A percentile compares a stretch with the other conserved stretches of the same genome.
These are phyloP conservation scores for Acer campestre DNA, from an alignment of 345 rosid species.

Conservation along the genomic window DNA sequence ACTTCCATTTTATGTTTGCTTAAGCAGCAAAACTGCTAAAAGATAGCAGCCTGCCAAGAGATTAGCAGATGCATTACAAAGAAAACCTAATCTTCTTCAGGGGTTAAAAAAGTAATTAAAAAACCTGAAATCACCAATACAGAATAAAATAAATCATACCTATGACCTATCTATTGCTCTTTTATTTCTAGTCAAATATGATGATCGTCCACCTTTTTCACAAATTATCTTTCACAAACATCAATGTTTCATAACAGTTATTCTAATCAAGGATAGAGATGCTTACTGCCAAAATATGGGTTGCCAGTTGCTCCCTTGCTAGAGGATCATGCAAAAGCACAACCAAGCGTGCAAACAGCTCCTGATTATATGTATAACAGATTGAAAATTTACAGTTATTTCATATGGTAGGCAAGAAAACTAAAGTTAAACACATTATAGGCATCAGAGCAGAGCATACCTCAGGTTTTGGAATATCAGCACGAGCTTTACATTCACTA, in stretches of 20 bases:
- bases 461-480: slow-evolving; percentile 89
- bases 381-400: slow-evolving; percentile 14
- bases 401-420: slow-evolving; percentile 16
- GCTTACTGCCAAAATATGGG: slow-evolving; percentile 90
- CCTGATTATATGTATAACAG: slow-evolving; percentile 51
- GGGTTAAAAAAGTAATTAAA: slow-evolving; percentile 6
- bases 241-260: not conserved
- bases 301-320: slow-evolving; percentile 80
- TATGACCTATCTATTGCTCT: slow-evolving; percentile 5
- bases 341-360: slow-evolving; percentile 87
- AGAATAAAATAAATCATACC: slow-evolving; percentile 6
- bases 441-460: slow-evolving; percentile 34
- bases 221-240: not conserved
- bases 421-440: slow-evolving; percentile 17
- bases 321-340: slow-evolving; percentile 96
- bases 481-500: slow-evolving; percentile 76
- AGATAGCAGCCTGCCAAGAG: not conserved
- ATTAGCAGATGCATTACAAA: not conserved
- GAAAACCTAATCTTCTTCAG: not conserved
- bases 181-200: not conserved
- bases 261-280: slow-evolving; percentile 7
- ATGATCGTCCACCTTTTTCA: not conserved
- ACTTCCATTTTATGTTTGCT: not conserved
- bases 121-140: not conserved
- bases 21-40: not conserved